These are phyloP conservation scores for Rachicladosporium sp. DNA, from an alignment of 2,329 filamentous ascomycete species.

Conservation along the genomic window DNA sequence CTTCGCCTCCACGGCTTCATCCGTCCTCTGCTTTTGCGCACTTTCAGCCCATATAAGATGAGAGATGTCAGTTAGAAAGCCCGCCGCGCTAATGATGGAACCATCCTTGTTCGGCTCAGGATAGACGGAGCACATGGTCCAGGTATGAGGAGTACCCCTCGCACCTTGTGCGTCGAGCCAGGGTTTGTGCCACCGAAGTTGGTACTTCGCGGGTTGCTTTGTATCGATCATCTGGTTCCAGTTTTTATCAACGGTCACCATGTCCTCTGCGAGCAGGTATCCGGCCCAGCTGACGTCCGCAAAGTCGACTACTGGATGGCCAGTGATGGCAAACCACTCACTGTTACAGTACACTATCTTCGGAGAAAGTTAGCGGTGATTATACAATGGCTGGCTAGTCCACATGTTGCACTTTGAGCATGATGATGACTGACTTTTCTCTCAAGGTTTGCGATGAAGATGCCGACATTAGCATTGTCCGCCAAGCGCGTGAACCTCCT, in stretches of 20 bases:
- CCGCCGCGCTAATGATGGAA: constrained; percentile 27
- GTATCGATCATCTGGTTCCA: constrained; percentile 5
- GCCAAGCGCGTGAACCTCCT: constrained; percentile 12
- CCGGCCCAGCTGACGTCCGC: constrained; percentile 33
- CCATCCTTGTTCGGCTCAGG: constrained; percentile 21
- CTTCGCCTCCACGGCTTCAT: constrained; percentile 31
- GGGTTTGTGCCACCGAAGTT: constrained; percentile 25
- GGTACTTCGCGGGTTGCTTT: constrained; percentile 28
- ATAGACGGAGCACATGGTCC: constrained; percentile 9
- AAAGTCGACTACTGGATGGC: constrained; percentile 26
- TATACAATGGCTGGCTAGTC: too few species aligned
- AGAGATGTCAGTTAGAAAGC: constrained; percentile 33
- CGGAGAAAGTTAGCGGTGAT: constrained; percentile 3
- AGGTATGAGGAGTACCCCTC: constrained; percentile 6
- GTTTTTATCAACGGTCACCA: constrained; percentile 2
- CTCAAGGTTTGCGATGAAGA: constrained; percentile 14
- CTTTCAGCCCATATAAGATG: constrained; percentile 33
- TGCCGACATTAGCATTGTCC: constrained; percentile 25
- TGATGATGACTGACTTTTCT: too few species aligned
- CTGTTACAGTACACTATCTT: constrained; percentile 33
- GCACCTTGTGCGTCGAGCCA: constrained; percentile 13
- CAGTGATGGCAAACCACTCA: constrained; percentile 37
- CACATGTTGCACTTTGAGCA: too few species aligned
- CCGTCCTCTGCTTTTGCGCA: constrained; percentile 25
- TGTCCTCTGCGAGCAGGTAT: constrained; percentile 3